Conservation (phyloP, 148 eudicot species). For the Gaultheria prostrata region DNA sequence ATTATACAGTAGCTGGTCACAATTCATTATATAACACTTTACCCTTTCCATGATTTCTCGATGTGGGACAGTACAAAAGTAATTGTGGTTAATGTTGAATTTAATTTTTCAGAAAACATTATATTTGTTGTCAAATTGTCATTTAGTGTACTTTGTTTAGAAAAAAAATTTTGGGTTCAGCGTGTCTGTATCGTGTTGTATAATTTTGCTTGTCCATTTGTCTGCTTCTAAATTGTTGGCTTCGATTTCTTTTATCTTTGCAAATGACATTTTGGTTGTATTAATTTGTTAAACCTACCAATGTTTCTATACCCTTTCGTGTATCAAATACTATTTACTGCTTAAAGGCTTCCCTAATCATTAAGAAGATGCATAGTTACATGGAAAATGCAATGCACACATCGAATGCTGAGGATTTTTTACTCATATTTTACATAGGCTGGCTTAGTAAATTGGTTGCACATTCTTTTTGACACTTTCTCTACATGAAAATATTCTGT, state of each 20-base stretch:
- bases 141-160: background rate
- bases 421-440: background rate
- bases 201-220: background rate
- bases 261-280: background rate
- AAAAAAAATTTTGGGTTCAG: background rate
- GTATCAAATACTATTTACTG: background rate
- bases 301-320: background rate
- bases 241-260: background rate
- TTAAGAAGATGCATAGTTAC: background rate
- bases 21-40: too few relatives aligned
- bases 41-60: too few relatives aligned
- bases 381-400: background rate
- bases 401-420: background rate
- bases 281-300: background rate
- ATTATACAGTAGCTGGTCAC: too few relatives aligned
- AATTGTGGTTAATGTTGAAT: background rate
- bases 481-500: background rate
- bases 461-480: background rate
- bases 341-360: background rate
- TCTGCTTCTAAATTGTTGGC: background rate
- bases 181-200: background rate
- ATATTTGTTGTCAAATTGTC: background rate
- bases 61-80: too few relatives aligned
- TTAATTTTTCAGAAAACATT: background rate
- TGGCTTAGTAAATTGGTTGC: background rate